Evolutionary conservation across 306 rosid species (phyloP).

Genomic region (Urtica urens): DNA sequence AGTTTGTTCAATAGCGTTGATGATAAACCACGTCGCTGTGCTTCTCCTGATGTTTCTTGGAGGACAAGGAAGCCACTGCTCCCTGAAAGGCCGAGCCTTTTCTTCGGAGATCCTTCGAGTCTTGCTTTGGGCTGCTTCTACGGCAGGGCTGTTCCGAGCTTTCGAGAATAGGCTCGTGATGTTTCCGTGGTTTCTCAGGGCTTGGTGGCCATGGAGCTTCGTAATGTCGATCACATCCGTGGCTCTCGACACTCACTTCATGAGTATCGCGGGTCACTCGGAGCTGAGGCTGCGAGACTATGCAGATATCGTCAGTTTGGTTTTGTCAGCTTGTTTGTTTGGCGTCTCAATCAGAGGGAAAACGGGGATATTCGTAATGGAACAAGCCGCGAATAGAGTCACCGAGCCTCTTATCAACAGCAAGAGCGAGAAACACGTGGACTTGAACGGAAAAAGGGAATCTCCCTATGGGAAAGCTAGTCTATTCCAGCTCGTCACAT

Average conservation of each 20-base stretch:
- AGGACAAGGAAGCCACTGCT: slow-evolving; percentile 41
- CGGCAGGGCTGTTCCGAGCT: slow-evolving; percentile 26
- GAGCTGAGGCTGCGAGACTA: slow-evolving; percentile 33
- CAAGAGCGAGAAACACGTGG: slow-evolving; percentile 23
- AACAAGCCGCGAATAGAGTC: slow-evolving; percentile 19
- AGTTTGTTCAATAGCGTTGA: slow-evolving; percentile 32
- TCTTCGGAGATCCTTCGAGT: slow-evolving; percentile 49
- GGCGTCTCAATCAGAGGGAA: slow-evolving; percentile 51
- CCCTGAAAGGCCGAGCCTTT: slow-evolving; percentile 19
- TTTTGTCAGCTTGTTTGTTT: slow-evolving; percentile 43
- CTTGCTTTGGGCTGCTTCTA: slow-evolving; percentile 37
- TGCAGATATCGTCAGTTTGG: slow-evolving; percentile 39
- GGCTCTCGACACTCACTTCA: slow-evolving; percentile 30
- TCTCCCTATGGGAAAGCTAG: slow-evolving; percentile 64
- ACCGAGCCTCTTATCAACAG: slow-evolving; percentile 55
- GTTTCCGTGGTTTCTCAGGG: slow-evolving; percentile 67
- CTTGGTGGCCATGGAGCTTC: slow-evolving; percentile 77
- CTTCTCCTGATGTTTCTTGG: slow-evolving; percentile 26
- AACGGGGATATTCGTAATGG: slow-evolving; percentile 31
- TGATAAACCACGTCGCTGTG: slow-evolving; percentile 31
- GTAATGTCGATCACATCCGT: slow-evolving; percentile 26
- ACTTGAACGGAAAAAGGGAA: slow-evolving; percentile 19
- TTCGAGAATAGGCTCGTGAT: slow-evolving; percentile 12
- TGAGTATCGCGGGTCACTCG: slow-evolving; percentile 18
- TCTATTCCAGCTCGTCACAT: slow-evolving; percentile 53